Conservation (phyloP, 257 asterid species). For the Rauvolfia tetraphylla region DNA sequence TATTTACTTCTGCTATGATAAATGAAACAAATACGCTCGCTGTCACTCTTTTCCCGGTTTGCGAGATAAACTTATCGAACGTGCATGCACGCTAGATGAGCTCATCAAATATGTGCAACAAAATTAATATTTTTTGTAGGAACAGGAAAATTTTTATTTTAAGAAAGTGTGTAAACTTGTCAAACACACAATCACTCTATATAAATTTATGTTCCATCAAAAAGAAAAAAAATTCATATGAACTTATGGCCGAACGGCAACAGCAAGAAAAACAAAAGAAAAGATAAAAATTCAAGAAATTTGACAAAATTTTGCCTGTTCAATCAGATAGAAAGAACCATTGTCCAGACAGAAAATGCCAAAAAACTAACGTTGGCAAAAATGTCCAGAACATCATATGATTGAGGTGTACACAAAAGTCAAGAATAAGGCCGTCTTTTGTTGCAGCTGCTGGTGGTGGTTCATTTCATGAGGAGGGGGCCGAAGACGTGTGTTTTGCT, state of each 20-base stretch:
- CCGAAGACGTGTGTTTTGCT: conserved; percentile 39
- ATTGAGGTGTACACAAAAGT: conserved; percentile 17
- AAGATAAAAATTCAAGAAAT: background rate
- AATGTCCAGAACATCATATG: conserved; percentile 8
- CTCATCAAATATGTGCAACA: too few relatives aligned
- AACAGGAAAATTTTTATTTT: too few relatives aligned
- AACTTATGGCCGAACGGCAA: background rate
- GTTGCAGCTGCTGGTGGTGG: background rate
- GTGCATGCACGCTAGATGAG: background rate
- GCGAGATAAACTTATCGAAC: background rate
- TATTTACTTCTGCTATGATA: too few relatives aligned
- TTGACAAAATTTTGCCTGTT: background rate
- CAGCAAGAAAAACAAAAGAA: background rate
- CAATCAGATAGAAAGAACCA: conserved; percentile 6
- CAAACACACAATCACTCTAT: too few relatives aligned
- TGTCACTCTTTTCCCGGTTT: too few relatives aligned
- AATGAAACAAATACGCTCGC: too few relatives aligned
- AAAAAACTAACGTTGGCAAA: background rate
- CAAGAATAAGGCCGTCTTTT: conserved; percentile 16
- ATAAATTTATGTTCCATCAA: too few relatives aligned
- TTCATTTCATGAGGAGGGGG: conserved; percentile 15
- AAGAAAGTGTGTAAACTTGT: too few relatives aligned
- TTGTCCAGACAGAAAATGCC: conserved; percentile 6
- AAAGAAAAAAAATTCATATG: too few relatives aligned
- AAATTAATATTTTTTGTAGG: too few relatives aligned